Evolutionary conservation across 1,284 basidiomycete genomes (phyloP).

Genomic region (Macrocystidia cucumis): DNA sequence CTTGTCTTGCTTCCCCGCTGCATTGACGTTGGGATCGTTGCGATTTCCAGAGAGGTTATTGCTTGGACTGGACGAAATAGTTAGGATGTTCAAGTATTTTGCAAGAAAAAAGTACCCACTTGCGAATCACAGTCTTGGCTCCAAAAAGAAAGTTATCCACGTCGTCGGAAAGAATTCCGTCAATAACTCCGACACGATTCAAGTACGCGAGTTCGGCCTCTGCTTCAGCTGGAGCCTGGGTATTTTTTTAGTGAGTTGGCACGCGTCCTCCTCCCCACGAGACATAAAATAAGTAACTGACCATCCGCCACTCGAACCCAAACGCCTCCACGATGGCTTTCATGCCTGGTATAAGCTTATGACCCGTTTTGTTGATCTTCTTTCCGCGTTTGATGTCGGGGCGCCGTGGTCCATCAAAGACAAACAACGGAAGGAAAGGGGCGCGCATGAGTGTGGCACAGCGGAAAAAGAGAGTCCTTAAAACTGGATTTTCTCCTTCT

Average conservation of each 20-base stretch:
- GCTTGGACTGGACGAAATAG: conserved; percentile 46
- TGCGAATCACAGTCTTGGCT: conserved; percentile 70
- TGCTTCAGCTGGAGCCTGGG: conserved; percentile 87
- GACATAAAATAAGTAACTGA: conserved; percentile 24
- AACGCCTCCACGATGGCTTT: conserved; percentile 82
- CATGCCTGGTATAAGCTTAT: conserved; percentile 57
- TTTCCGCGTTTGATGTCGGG: conserved; percentile 82
- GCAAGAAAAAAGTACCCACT: conserved; percentile 26
- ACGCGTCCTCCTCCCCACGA: background rate
- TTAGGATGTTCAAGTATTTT: conserved; percentile 4
- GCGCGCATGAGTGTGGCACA: conserved; percentile 68
- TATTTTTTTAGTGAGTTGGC: conserved; percentile 1
- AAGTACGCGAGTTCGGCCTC: conserved; percentile 93
- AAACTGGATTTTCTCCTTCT: conserved; percentile 74
- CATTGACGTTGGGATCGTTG: conserved; percentile 49
- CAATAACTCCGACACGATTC: conserved; percentile 75
- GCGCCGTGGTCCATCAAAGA: conserved; percentile 88
- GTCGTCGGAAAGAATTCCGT: conserved; percentile 90
- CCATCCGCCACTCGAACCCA: conserved; percentile 82
- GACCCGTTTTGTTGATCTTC: conserved; percentile 51
- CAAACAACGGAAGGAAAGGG: conserved; percentile 85
- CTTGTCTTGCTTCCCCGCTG: conserved; percentile 63
- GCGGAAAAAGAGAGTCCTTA: conserved; percentile 70
- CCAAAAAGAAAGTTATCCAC: conserved; percentile 92
- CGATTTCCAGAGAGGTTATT: conserved; percentile 67